Evolutionary conservation across 2,329 filamentous ascomycete genomes (phyloP).

Genomic region (Alternaria dauci): DNA sequence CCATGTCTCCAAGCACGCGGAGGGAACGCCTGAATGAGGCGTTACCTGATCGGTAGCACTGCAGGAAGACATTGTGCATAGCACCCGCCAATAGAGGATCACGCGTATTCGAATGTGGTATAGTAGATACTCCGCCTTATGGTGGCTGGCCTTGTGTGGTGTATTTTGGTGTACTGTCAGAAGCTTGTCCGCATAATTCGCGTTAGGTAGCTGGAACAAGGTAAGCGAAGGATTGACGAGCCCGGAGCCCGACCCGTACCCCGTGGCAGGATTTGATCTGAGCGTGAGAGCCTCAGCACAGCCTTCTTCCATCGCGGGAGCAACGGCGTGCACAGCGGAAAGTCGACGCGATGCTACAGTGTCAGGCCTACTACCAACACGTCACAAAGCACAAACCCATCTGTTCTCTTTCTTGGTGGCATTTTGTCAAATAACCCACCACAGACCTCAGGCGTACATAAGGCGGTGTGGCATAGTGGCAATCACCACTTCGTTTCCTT

Average conservation of each 20-base stretch:
- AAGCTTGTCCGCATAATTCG: constrained; percentile 26
- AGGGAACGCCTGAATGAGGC: constrained; percentile 21
- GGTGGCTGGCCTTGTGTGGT: constrained; percentile 21
- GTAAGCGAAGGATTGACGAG: constrained; percentile 28
- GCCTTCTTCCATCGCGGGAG: constrained; percentile 8
- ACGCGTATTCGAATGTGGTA: constrained; percentile 11
- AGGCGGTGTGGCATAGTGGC: not conserved
- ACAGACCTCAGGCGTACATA: not conserved
- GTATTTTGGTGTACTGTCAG: constrained; percentile 27
- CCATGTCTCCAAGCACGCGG: constrained; percentile 8
- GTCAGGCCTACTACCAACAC: not conserved
- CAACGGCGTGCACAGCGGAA: constrained; percentile 4
- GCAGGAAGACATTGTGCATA: constrained; percentile 8
- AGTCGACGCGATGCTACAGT: not conserved
- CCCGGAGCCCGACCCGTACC: constrained; percentile 9
- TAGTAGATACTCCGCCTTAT: constrained; percentile 13
- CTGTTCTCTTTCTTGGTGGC: not conserved
- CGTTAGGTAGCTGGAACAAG: constrained; percentile 23
- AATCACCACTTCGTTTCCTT: constrained; percentile 3
- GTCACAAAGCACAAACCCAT: not conserved
- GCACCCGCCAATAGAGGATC: constrained; percentile 14
- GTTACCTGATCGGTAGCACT: constrained; percentile 13
- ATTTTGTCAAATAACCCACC: not conserved
- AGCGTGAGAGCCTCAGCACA: constrained; percentile 21
- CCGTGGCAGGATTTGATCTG: constrained; percentile 18